These are phyloP conservation scores for Tuber magnatum DNA, from an alignment of 495 filamentous ascomycete species.

Conservation along the genomic window DNA sequence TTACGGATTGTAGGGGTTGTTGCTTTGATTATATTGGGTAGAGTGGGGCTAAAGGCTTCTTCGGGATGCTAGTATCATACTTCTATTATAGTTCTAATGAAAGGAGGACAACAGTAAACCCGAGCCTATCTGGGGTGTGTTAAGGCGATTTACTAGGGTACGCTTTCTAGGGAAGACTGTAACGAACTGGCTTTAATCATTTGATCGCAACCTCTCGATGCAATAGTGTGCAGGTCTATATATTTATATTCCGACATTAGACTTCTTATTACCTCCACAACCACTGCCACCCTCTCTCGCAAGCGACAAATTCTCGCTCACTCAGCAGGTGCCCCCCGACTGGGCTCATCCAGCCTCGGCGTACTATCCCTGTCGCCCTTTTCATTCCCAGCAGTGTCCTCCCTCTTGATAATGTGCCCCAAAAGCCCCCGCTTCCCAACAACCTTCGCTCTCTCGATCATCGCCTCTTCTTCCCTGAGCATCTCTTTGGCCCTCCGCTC, in stretches of 20 bases:
- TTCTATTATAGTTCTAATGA: background rate
- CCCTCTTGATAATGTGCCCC: conserved; percentile 35
- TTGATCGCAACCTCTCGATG: background rate
- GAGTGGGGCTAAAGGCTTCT: background rate
- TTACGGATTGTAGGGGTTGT: background rate
- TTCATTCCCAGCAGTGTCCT: conserved; percentile 15
- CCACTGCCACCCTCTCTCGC: background rate
- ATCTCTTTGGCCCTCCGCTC: conserved; percentile 34
- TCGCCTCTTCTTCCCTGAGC: conserved; percentile 34
- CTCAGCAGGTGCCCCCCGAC: background rate
- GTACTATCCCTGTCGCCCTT: conserved; percentile 7
- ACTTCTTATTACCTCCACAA: background rate
- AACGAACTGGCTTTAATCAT: background rate
- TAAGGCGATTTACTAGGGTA: background rate
- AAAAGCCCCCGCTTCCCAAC: conserved; percentile 38
- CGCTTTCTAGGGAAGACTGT: background rate
- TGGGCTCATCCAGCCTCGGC: background rate
- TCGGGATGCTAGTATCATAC: background rate
- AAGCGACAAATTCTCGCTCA: background rate
- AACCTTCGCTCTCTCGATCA: conserved; percentile 40
- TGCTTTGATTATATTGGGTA: background rate
- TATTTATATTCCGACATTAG: background rate
- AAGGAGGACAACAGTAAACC: background rate
- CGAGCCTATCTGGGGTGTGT: background rate
- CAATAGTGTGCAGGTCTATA: background rate